Percentiles rank a stretch among this genome's conserved stretches.
Conservation (phyloP, 2,329 filamentous ascomycete species). For the Pyrenophora seminiperda region DNA sequence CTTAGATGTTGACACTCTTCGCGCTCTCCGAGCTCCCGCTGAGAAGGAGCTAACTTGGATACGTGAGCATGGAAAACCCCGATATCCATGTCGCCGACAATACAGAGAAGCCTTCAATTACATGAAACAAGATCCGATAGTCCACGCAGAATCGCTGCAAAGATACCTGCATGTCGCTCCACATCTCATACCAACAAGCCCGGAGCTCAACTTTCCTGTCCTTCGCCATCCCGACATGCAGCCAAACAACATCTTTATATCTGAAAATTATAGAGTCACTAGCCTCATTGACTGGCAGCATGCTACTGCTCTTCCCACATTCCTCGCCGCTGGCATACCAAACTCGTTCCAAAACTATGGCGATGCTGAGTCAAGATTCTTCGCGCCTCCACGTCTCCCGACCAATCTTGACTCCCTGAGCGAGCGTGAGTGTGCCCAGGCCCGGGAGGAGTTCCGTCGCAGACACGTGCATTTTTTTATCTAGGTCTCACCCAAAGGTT, state of each 20-base stretch:
- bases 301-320: conserved; percentile 43
- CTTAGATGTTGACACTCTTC: conserved; percentile 20
- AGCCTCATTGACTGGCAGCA: conserved; percentile 24
- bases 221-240: conserved; percentile 46
- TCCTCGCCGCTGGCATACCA: conserved; percentile 48
- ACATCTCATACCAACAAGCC: conserved; percentile 25
- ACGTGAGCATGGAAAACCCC: conserved; percentile 21
- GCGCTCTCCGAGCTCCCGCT: conserved; percentile 26
- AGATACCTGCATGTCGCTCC: conserved; percentile 25
- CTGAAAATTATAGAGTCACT: conserved; percentile 3
- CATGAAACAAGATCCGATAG: conserved; percentile 26
- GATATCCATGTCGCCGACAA: conserved; percentile 26
- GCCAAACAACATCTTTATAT: not conserved
- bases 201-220: conserved; percentile 25
- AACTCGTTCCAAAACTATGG: conserved; percentile 49
- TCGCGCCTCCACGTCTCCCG: conserved; percentile 26
- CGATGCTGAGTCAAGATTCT: conserved; percentile 32
- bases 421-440: conserved; percentile 19
- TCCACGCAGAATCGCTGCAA: conserved; percentile 20
- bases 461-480: conserved; percentile 42
- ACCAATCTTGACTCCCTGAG: conserved; percentile 21
- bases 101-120: conserved; percentile 32
- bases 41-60: conserved; percentile 35
- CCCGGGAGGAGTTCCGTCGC: conserved; percentile 32
- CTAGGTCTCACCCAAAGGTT: conserved; percentile 31